A percentile compares a stretch with the other conserved stretches of the same genome.
phyloP scores from a whole-genome alignment of 805 yeast genomes.

The Candida germanica region DNA sequence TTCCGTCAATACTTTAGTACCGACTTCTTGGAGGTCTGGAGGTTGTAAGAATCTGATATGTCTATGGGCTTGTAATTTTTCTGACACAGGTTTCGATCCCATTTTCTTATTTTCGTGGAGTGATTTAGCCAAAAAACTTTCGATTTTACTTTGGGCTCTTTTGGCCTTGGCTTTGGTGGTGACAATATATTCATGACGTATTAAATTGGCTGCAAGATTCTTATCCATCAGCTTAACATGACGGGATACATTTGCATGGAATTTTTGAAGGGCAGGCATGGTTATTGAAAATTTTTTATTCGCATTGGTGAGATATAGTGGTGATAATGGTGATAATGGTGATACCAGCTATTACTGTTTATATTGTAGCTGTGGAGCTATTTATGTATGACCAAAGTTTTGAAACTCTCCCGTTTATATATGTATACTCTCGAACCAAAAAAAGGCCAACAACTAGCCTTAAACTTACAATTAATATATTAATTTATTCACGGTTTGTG shows the following conservation, averaged over 20 bases:
- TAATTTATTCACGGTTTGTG: too few relatives aligned
- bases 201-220: constrained; percentile 40
- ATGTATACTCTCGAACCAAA: too few relatives aligned
- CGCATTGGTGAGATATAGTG: constrained; percentile 20
- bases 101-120: constrained; percentile 24
- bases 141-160: constrained; percentile 40
- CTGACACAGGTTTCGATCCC: constrained; percentile 13
- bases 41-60: constrained; percentile 45
- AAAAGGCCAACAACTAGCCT: too few relatives aligned
- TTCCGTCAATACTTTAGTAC: constrained; percentile 64
- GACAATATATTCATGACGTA: constrained; percentile 43
- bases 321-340: constrained; percentile 29
- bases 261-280: constrained; percentile 43
- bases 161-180: constrained; percentile 44
- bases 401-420: too few relatives aligned
- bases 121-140: constrained; percentile 33
- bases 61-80: constrained; percentile 15
- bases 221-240: constrained; percentile 44
- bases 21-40: constrained; percentile 36
- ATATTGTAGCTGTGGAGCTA: too few relatives aligned
- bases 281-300: constrained; percentile 7
- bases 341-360: too few relatives aligned
- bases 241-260: constrained; percentile 41
- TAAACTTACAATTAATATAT: too few relatives aligned
- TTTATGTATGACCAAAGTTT: too few relatives aligned